Base-by-base conservation (phyloP, 495 filamentous ascomycete genomes). In the Trichoderma erinaceum region DNA sequence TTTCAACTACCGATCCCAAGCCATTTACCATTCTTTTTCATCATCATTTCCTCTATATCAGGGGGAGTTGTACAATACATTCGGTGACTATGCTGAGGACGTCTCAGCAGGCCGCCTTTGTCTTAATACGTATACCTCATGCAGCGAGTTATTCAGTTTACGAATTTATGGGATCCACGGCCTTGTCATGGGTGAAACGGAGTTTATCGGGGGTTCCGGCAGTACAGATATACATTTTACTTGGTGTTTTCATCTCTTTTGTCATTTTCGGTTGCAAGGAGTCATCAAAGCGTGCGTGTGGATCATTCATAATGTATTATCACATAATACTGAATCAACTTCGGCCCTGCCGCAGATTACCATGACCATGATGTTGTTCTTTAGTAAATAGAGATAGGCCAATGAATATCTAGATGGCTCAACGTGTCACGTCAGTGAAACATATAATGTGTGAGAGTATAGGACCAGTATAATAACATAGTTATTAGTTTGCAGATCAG, bases 161-260 rank as follows among this genome's bases (percentile, higher is more conserved):
- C 56, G 56, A 61, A 11, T 29, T 61, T n/a, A 61, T 32, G 56
- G 56, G 56, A 61, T 21, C 27, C 56, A 61, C 23, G 27, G 56
- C 56, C 27, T 61, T 61, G 27, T 29, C 12, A 32, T 25, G 32
- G 27, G 27, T 61, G 56, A 25, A 61, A 61, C 56, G 56, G 56
- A 61, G 56, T 61, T 61, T 12, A 29, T 61, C 13, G 27, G 56
- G 56, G 56, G 23, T 32, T 32, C 27, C 13, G 23, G 25, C 56
- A 13, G 27, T 61, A 13, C 23, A 23, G 3, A 61, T 29, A 61
- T 61, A 61, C 56, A 32, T 61, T 29, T 61, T 10, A 15, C 21
- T 23, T n/a, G 48, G 18, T 52, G 4, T 52, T 52, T 52, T 48
- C 44, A 15, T 48, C 18, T 48, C 15, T 48, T 48, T n/a, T 48